Evolutionary conservation across 805 yeast species (phyloP).

Genomic region (Diddensiella caesifluorescens): DNA sequence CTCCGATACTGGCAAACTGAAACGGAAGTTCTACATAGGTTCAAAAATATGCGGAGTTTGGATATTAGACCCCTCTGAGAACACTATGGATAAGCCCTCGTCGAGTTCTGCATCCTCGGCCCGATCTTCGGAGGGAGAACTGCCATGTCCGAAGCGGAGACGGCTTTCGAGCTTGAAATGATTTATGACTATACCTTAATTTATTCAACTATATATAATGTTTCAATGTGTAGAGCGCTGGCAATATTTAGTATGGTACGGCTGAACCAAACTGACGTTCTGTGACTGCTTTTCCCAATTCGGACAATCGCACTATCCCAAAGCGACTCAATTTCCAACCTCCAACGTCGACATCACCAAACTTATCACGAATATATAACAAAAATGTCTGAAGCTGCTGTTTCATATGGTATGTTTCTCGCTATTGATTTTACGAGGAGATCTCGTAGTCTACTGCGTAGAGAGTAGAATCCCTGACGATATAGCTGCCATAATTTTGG

Average conservation of each 20-base stretch:
- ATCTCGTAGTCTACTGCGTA: too few species aligned
- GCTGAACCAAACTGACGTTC: too few species aligned
- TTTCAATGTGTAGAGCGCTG: too few species aligned
- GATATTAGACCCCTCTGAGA: constrained; percentile 7
- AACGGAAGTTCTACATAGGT: constrained; percentile 7
- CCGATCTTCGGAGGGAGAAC: too few species aligned
- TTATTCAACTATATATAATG: too few species aligned
- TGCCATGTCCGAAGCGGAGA: too few species aligned
- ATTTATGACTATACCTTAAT: too few species aligned
- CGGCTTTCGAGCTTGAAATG: too few species aligned
- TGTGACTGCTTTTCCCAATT: background rate
- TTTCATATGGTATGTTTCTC: constrained; percentile 57
- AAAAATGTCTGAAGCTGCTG: constrained; percentile 59
- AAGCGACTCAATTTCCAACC: constrained; percentile 3
- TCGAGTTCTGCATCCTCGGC: background rate
- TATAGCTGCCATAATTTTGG: constrained; percentile 89
- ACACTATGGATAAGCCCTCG: background rate
- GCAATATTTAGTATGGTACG: too few species aligned
- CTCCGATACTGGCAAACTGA: constrained; percentile 10
- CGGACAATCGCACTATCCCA: background rate
- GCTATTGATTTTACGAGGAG: background rate
- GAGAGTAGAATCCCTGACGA: constrained; percentile 1
- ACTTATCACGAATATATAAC: constrained; percentile 12
- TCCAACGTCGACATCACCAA: constrained; percentile 6
- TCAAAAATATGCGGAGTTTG: constrained; percentile 9